Evolutionary conservation across 2,329 filamentous ascomycete species (phyloP).

Genomic region (Exserohilum turcica): DNA sequence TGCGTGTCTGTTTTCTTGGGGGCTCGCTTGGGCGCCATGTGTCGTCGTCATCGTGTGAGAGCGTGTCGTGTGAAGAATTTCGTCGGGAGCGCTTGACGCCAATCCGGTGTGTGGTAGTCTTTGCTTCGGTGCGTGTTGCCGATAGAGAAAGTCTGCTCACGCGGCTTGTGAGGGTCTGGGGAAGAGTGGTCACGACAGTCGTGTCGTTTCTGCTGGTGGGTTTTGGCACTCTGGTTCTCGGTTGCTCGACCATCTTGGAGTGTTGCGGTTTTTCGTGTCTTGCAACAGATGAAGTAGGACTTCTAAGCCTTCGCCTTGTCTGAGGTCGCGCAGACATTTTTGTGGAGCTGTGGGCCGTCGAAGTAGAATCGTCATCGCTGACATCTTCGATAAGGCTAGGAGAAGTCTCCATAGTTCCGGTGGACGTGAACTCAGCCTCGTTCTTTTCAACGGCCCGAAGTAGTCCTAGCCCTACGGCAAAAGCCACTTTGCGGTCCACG

Average conservation of each 20-base stretch:
- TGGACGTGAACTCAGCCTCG: not conserved
- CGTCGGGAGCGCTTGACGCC: not conserved
- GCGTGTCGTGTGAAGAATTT: too few species aligned
- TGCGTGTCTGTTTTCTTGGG: not conserved
- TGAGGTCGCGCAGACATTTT: too few species aligned
- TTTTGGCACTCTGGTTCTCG: too few species aligned
- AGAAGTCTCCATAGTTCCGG: not conserved
- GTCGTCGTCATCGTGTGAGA: too few species aligned
- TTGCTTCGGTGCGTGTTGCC: not conserved
- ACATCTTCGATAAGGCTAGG: not conserved
- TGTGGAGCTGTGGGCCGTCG: too few species aligned
- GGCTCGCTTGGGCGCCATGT: not conserved
- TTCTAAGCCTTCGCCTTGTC: too few species aligned
- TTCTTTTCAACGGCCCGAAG: conserved; percentile 16
- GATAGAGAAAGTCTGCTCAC: not conserved
- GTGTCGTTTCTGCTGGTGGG: too few species aligned
- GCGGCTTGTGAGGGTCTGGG: not conserved
- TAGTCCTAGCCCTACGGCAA: conserved; percentile 68
- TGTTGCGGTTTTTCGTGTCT: too few species aligned
- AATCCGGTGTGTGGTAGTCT: not conserved
- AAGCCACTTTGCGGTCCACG: conserved; percentile 70
- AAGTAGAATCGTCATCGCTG: not conserved
- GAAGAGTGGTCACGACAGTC: not conserved
- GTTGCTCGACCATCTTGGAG: too few species aligned
- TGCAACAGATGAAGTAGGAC: too few species aligned